Percentiles rank a stretch among this genome's conserved stretches.
Evolutionary conservation across 225 moss, liverwort and hornwort species (phyloP).

Genomic region (Thuidium tamariscinum): DNA sequence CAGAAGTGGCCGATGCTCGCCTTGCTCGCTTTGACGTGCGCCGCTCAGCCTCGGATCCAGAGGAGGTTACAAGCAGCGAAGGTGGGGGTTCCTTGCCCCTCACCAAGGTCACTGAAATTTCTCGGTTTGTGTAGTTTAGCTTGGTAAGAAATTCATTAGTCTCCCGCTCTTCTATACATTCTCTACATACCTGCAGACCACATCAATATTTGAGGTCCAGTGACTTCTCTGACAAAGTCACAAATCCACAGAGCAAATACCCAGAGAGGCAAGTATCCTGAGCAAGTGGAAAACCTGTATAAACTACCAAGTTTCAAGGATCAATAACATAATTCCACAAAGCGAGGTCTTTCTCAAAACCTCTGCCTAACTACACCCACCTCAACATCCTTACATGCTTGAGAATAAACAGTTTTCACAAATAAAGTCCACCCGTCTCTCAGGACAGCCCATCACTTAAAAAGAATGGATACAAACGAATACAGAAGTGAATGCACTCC

Average conservation of each 20-base stretch:
- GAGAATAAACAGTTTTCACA: neutral
- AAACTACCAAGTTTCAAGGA: neutral
- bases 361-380: neutral
- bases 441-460: neutral
- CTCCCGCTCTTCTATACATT: slow-evolving; percentile 92
- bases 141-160: slow-evolving; percentile 70
- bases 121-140: slow-evolving; percentile 67
- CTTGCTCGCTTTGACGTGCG: slow-evolving; percentile 91
- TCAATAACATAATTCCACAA: neutral
- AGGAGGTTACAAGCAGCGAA: slow-evolving; percentile 72
- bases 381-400: neutral
- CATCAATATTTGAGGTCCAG: slow-evolving; percentile 1
- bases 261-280: neutral
- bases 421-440: neutral
- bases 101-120: slow-evolving; percentile 89
- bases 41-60: slow-evolving; percentile 76
- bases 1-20: slow-evolving; percentile 75
- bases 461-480: neutral
- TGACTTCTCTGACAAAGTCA: neutral
- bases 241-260: neutral
- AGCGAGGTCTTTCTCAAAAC: neutral
- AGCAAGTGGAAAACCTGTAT: neutral
- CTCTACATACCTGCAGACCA: slow-evolving; percentile 71
- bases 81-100: slow-evolving; percentile 93
- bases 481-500: neutral